These are phyloP conservation scores for Ceratocystiopsis brevicomis DNA, from an alignment of 2,329 filamentous ascomycete genomes.

Conservation along the genomic window DNA sequence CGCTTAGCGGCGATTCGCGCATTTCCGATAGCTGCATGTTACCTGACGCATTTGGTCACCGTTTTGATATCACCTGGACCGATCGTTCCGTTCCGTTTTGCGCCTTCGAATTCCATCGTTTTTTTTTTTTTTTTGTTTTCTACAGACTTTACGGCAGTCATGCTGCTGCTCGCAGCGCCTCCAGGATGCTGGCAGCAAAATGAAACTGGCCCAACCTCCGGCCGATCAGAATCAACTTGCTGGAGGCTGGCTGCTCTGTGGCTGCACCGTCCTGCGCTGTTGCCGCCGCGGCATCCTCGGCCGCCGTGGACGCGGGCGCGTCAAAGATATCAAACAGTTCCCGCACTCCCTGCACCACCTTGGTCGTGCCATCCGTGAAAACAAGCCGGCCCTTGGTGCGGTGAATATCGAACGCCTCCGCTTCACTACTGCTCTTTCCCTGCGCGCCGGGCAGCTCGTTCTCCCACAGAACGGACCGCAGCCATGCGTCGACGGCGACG, in stretches of 20 bases:
- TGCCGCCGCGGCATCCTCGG: slow-evolving; percentile 10
- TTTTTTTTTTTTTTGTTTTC: background rate
- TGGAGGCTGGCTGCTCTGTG: slow-evolving; percentile 12
- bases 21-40: no score
- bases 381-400: slow-evolving; percentile 66
- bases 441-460: slow-evolving; percentile 30
- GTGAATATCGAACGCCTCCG: slow-evolving; percentile 55
- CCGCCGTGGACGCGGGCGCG: slow-evolving; percentile 17
- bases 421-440: slow-evolving; percentile 7
- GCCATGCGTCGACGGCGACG: slow-evolving; percentile 54
- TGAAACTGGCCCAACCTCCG: slow-evolving; percentile 31
- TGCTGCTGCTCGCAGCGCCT: background rate
- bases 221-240: slow-evolving; percentile 48
- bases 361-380: slow-evolving; percentile 42
- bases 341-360: slow-evolving; percentile 77
- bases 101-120: background rate
- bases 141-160: background rate
- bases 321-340: slow-evolving; percentile 89
- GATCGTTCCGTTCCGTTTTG: no score
- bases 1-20: no score
- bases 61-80: no score
- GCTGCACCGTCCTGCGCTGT: slow-evolving; percentile 5
- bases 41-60: background rate
- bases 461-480: slow-evolving; percentile 75
- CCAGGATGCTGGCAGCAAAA: slow-evolving; percentile 26